Percentiles rank a stretch among this genome's conserved stretches.
Evolutionary conservation across 306 rosid genomes (phyloP).

Genomic region (Pachyrhizus erosus): DNA sequence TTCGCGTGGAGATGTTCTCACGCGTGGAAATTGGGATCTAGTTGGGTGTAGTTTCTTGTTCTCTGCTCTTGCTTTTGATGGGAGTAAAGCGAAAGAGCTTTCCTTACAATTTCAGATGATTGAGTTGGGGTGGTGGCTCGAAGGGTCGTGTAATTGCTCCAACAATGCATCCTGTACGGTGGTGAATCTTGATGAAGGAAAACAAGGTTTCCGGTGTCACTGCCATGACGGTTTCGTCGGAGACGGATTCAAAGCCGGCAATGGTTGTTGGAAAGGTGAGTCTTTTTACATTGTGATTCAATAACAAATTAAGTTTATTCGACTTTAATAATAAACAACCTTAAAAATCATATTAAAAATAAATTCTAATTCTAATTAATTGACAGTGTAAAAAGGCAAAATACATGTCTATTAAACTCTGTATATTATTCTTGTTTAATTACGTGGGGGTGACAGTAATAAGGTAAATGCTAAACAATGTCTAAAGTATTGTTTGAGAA

Average conservation of each 20-base stretch:
- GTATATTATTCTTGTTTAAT: neutral
- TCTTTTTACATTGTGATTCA: neutral
- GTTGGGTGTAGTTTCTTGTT: slow-evolving; percentile 53
- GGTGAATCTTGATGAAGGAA: neutral
- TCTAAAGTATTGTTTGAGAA: neutral
- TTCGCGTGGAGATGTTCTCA: neutral
- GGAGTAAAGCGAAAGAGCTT: slow-evolving; percentile 14
- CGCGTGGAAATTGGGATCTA: accelerated
- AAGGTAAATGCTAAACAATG: neutral
- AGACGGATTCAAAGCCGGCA: slow-evolving; percentile 62
- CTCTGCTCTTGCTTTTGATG: slow-evolving; percentile 55
- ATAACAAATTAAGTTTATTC: neutral
- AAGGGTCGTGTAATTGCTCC: slow-evolving; percentile 40
- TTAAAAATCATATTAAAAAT: neutral
- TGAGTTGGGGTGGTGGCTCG: slow-evolving; percentile 89
- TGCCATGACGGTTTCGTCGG: slow-evolving; percentile 67
- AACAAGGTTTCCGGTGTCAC: slow-evolving; percentile 60
- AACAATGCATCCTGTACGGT: neutral
- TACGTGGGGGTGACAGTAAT: neutral
- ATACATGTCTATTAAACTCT: neutral
- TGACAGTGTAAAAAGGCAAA: too few species aligned
- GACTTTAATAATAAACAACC: neutral
- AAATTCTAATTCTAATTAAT: neutral
- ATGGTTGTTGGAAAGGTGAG: slow-evolving; percentile 77
- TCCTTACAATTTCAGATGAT: slow-evolving; percentile 58